Conservation (phyloP, 2,329 filamentous ascomycete genomes). For the Nigrospora osmanthi region DNA sequence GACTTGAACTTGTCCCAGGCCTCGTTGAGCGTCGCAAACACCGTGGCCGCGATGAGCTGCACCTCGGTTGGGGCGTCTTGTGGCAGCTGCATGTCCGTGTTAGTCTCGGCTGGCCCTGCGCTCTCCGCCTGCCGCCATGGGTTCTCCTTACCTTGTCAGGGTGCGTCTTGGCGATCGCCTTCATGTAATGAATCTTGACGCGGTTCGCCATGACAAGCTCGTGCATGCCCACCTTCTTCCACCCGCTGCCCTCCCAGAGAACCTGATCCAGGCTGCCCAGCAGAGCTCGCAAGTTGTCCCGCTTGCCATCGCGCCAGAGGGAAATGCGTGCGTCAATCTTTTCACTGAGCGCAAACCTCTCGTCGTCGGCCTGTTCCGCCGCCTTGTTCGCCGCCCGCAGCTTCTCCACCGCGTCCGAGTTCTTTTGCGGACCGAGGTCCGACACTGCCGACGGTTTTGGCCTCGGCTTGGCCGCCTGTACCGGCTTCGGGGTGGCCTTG, state of each 20-base stretch:
- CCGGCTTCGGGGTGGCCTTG: conserved; percentile 35
- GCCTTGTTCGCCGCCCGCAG: conserved; percentile 79
- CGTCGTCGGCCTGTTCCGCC: conserved; percentile 80
- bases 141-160: conserved; percentile 78
- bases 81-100: conserved; percentile 38
- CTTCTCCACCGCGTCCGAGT: conserved; percentile 71
- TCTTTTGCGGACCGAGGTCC: conserved; percentile 36
- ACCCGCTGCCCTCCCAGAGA: conserved; percentile 84
- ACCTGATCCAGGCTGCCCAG: conserved; percentile 81
- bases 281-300: conserved; percentile 84
- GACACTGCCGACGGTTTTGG: conserved; percentile 30
- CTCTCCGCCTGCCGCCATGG: neutral
- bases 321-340: conserved; percentile 73
- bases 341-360: conserved; percentile 85
- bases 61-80: conserved; percentile 59
- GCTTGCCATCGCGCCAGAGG: conserved; percentile 83
- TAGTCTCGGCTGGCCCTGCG: no score
- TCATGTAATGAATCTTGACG: conserved; percentile 98
- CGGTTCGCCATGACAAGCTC: conserved; percentile 89
- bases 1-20: conserved; percentile 68
- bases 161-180: conserved; percentile 96
- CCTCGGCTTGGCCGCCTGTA: conserved; percentile 34
- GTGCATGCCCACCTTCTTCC: conserved; percentile 94
- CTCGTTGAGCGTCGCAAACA: conserved; percentile 64
- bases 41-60: conserved; percentile 55